Evolutionary conservation across 129 eudicot genomes (phyloP), one percentile per base, ranked within the genome.

Genomic region (Flaveria ramosissima): DNA sequence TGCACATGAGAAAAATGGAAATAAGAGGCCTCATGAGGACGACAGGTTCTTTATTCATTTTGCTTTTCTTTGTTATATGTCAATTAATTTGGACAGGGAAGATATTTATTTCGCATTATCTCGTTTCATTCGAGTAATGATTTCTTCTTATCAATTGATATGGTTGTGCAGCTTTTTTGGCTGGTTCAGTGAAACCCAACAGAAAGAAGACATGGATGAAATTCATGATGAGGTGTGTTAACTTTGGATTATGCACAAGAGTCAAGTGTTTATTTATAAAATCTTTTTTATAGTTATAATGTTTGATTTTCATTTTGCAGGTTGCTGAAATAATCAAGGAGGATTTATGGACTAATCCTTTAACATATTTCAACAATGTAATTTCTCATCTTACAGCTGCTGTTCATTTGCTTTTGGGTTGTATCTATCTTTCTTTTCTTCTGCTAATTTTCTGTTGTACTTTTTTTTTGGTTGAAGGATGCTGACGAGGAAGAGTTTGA

Each of bases 331-430:
- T 89, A 70, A 92, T 92, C 65, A 92, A 89, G 83, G 97, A 92
- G 69, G 97, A 92, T 64, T 87, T 92, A 72, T 92, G 97, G 97
- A 91, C 96, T 15, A 92, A 89, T 70, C 97, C 96, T 23, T 86
- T 89, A 39, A 73, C 88, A 15, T 89, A 87, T 71, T 92, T 92
- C 72, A 87, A 80, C 85, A 89, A 85, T 78, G 97, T 92, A 77
- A 42, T 19, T 72, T 71, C 50, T 51, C 20, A 19, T 65, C 78
- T 74, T 76, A 14, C 27, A 50, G 12, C 13, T 52, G 27, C 9
- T 48, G 24, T 45, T 59, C 17, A 14, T 74, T 50, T 60, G 14
- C 15, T 70, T 36, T 23, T 20, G n/a, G n/a, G 19, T 62, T 56
- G 14, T 26, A 46, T 62, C n/a, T 17, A 32, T n/a, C 68, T 55